phyloP scores from a whole-genome alignment of 768 basidiomycete species.

The Trametes cubensis region DNA sequence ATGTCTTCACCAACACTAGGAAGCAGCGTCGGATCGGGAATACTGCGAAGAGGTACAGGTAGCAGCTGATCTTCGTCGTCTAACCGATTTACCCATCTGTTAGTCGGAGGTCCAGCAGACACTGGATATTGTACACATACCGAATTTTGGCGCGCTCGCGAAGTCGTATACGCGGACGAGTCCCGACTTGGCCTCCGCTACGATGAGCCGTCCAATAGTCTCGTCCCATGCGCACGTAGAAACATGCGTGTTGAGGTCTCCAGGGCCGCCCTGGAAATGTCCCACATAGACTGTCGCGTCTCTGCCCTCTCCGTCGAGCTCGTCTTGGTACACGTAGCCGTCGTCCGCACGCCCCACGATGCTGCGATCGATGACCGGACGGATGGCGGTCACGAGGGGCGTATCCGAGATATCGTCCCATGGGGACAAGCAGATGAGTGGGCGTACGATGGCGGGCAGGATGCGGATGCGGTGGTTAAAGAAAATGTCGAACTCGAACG shows the following conservation, averaged over 20 bases:
- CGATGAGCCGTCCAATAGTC: conserved; percentile 58
- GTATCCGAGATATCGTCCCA: conserved; percentile 21
- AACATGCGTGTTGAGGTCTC: conserved; percentile 33
- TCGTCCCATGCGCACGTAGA: conserved; percentile 69
- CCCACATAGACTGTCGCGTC: neutral
- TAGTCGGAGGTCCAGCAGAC: neutral
- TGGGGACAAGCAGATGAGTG: conserved; percentile 11
- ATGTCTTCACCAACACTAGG: too few relatives aligned
- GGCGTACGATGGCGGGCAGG: conserved; percentile 14
- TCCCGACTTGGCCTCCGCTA: conserved; percentile 46
- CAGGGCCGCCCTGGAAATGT: conserved; percentile 7
- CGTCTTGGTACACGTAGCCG: too few relatives aligned
- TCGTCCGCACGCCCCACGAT: neutral
- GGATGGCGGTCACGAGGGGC: conserved; percentile 16
- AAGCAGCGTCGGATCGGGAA: too few relatives aligned
- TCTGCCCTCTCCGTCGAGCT: neutral
- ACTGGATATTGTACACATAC: conserved; percentile 27
- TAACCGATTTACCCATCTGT: neutral
- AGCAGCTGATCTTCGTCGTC: neutral
- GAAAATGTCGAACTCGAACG: neutral
- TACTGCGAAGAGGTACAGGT: neutral
- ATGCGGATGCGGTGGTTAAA: conserved; percentile 1
- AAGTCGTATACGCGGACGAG: conserved; percentile 54
- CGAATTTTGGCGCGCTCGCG: conserved; percentile 39
- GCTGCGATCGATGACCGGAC: conserved; percentile 13